Base-by-base conservation (phyloP, 139 green algal species). In the Tetradesmus obliquus region DNA sequence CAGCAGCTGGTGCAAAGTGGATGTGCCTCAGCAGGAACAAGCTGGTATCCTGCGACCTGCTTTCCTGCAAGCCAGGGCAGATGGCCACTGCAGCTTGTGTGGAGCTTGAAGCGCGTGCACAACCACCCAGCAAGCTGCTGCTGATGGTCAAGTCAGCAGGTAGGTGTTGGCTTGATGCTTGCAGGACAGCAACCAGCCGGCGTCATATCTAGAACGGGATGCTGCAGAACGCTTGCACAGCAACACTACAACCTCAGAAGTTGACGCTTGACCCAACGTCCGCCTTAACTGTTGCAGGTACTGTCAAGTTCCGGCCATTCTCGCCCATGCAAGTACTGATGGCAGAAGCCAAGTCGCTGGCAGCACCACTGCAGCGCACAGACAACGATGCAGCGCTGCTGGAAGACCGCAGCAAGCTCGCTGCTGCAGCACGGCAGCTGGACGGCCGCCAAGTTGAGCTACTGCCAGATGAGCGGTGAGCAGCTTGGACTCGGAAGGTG, bases 391-490 rank as follows among this genome's bases (percentile, higher is more conserved):
- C 13, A 19, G 15, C 71, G 6, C 24, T 91, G 7, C 76, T 80
- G 55, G 57, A 13, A 5, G 57, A 91, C 45, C 79, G 71, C 54
- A 32, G 20, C 20, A 87, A 87, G 88, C 79, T 91, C 0, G 76
- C 76, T 51, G 88, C 88, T 45, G 88, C 79, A 32, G 76, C 88
- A 32, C 24, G 79, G 57, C 79, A 80, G 79, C 76, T 91, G 12
- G 88, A 91, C 51, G 88, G 88, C 5, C 69, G 88, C 20, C 79
- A 76, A 51, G 79, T 91, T 20, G 88, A 91, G 58, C 88, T 91
- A 17, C 79, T 91, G 88, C 88, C 88, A 55, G 88, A 91, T 69
- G 76, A 91, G 45, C 20, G 79, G 88, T 91, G 45, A 82, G 87
- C 32, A 57, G 15, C n/a, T 45, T 45, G 32, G 32, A 45, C 32